Evolutionary conservation across 2,329 filamentous ascomycete species (phyloP).

Genomic region (Lecanicillium sp.): DNA sequence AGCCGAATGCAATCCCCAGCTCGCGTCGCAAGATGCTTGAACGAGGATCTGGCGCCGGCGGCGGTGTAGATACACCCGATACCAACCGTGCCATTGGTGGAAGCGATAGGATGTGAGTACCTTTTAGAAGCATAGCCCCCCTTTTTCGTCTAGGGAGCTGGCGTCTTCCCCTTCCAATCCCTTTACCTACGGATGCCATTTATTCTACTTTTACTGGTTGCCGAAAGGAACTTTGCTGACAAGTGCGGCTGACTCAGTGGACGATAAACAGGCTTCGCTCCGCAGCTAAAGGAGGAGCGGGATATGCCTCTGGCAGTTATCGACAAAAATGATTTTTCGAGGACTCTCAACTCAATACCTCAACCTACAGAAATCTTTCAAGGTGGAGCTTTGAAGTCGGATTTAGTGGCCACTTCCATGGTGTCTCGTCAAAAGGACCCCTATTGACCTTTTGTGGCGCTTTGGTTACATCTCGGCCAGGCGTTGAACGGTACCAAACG

Average conservation of each 20-base stretch:
- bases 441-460: too few species aligned
- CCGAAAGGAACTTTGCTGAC: slow-evolving; percentile 65
- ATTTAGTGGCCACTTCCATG: too few species aligned
- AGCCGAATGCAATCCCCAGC: slow-evolving; percentile 67
- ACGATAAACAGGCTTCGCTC: slow-evolving; percentile 79
- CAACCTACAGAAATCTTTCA: too few species aligned
- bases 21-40: slow-evolving; percentile 80
- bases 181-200: too few species aligned
- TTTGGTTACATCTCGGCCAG: too few species aligned
- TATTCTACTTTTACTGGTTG: slow-evolving; percentile 59
- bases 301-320: slow-evolving; percentile 31
- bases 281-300: slow-evolving; percentile 66
- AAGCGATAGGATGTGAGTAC: slow-evolving; percentile 95
- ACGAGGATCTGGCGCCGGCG: slow-evolving; percentile 42
- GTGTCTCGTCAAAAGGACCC: too few species aligned
- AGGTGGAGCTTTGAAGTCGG: slow-evolving; percentile 9
- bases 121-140: slow-evolving; percentile 41
- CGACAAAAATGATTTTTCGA: slow-evolving; percentile 25
- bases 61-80: slow-evolving; percentile 60
- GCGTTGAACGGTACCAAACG: too few species aligned
- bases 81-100: slow-evolving; percentile 68
- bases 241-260: slow-evolving; percentile 76
- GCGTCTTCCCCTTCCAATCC: too few species aligned
- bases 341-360: slow-evolving; percentile 2
- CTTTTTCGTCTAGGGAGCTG: slow-evolving; percentile 60